Conservation (phyloP, 2,329 filamentous ascomycete genomes). For the Triangularia verruculosa region DNA sequence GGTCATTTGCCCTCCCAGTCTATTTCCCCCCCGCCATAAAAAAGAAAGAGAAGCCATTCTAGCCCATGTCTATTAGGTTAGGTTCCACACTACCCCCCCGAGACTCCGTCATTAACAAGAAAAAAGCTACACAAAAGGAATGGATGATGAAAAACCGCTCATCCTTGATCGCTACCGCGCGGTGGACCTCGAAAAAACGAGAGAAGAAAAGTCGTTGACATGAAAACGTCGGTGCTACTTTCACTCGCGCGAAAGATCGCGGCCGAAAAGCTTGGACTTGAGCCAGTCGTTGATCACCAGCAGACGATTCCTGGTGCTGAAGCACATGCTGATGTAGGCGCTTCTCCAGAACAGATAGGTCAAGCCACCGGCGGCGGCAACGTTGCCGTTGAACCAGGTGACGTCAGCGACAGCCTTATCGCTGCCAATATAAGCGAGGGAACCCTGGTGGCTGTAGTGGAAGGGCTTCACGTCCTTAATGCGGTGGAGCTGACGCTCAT, state of each 20-base stretch:
- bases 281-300: constrained; percentile 92
- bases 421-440: constrained; percentile 94
- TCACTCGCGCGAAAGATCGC: constrained; percentile 86
- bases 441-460: constrained; percentile 97
- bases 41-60: constrained; percentile 21
- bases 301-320: constrained; percentile 94
- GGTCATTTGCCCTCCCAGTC: constrained; percentile 14
- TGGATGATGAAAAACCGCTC: constrained; percentile 8
- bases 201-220: not conserved
- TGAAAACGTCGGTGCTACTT: not conserved
- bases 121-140: constrained; percentile 17
- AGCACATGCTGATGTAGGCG: constrained; percentile 99
- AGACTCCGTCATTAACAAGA: constrained; percentile 23
- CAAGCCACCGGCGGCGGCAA: constrained; percentile 87
- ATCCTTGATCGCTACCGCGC: constrained; percentile 1
- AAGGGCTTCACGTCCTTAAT: constrained; percentile 96
- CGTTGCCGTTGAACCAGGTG: constrained; percentile 94
- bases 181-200: not conserved
- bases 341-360: constrained; percentile 99
- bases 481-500: constrained; percentile 82
- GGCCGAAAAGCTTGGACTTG: constrained; percentile 94
- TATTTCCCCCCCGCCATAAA: constrained; percentile 19
- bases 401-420: constrained; percentile 96
- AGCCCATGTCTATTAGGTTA: constrained; percentile 22
- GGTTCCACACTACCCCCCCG: constrained; percentile 12